Percentiles rank a stretch among this genome's conserved stretches.
These are phyloP conservation scores for Fusarium transvaalense DNA, from an alignment of 2,329 filamentous ascomycete species.

Conservation along the genomic window DNA sequence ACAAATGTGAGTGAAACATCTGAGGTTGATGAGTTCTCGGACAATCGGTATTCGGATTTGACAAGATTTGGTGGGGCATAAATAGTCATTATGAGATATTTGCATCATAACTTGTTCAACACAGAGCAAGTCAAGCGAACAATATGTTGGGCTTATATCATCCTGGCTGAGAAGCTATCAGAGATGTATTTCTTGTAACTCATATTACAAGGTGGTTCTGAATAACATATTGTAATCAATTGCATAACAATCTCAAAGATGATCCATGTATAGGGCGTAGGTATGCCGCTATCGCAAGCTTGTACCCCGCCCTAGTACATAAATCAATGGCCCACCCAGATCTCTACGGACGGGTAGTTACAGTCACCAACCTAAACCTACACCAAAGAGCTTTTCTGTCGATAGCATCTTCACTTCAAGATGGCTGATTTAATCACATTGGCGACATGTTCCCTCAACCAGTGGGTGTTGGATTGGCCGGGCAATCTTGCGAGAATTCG, in stretches of 20 bases:
- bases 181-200: background rate
- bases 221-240: background rate
- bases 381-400: background rate
- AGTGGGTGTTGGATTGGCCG: slow-evolving; percentile 54
- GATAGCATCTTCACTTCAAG: slow-evolving; percentile 7
- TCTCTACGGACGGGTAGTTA: background rate
- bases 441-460: slow-evolving; percentile 55
- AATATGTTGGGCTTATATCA: background rate
- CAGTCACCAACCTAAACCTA: background rate
- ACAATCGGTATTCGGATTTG: slow-evolving; percentile 12
- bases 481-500: slow-evolving; percentile 74
- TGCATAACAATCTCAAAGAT: background rate
- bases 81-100: slow-evolving; percentile 11
- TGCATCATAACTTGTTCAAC: background rate
- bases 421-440: slow-evolving; percentile 44
- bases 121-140: background rate
- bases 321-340: slow-evolving; percentile 23
- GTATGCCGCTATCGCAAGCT: slow-evolving; percentile 33
- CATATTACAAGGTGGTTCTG: background rate
- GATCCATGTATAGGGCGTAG: background rate
- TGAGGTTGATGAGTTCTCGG: background rate
- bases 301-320: slow-evolving; percentile 32
- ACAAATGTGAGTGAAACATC: background rate
- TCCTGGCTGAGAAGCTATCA: accelerated
- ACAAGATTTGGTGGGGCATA: slow-evolving; percentile 15